These are phyloP conservation scores for Carex arenaria DNA, from an alignment of 202 grass and related monocot genomes.

Conservation along the genomic window DNA sequence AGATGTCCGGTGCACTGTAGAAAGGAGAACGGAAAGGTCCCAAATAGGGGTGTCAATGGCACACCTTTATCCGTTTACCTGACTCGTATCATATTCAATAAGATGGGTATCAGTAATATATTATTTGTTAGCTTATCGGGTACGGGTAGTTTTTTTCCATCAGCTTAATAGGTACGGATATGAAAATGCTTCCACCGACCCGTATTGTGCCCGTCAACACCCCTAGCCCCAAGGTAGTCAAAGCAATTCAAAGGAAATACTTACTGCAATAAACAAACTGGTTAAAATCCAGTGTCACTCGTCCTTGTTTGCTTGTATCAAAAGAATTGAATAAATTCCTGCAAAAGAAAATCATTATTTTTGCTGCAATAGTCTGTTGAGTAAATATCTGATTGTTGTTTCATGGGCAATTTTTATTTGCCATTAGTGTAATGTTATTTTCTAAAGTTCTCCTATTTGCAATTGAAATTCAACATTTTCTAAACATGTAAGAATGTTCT, in stretches of 20 bases:
- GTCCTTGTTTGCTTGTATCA: constrained; percentile 67
- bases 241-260: constrained; percentile 22
- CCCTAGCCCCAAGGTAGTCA: neutral
- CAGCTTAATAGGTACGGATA: no score
- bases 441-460: neutral
- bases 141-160: no score
- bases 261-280: constrained; percentile 85
- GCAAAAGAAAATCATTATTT: constrained; percentile 4
- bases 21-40: neutral
- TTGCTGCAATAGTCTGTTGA: neutral
- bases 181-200: no score
- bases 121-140: no score
- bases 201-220: no score
- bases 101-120: no score
- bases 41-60: no score
- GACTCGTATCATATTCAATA: no score
- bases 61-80: no score
- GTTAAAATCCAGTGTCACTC: constrained; percentile 83
- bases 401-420: neutral
- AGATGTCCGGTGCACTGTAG: neutral
- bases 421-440: neutral
- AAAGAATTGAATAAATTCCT: constrained; percentile 83
- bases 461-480: neutral
- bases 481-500: neutral
- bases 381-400: neutral